Evolutionary conservation across 768 basidiomycete species (phyloP), one percentile per base, ranked within the genome.

Genomic region (Russula griseocarnosa): DNA sequence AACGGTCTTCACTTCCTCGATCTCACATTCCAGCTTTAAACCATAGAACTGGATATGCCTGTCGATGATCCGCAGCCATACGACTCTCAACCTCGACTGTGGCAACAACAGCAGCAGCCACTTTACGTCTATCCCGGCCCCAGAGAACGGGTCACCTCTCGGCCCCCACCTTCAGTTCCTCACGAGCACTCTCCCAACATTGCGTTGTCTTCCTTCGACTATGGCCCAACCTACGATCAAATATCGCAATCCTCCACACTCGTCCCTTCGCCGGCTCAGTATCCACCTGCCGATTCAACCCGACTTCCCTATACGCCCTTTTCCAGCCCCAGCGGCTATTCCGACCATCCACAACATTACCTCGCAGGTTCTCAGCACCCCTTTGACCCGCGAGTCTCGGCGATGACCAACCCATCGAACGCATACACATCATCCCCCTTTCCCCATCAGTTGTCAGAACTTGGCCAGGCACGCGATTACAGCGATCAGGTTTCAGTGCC

Each of bases 161-260:
- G 32, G 20, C 5, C 7, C 38, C 24, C 54, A 34, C 6, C 30
- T 16, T 18, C 53, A 36, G 22, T 8, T 16, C 44, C 54, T 46
- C 59, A 55, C 10, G 49, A 52, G 16, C 54, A 30, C 20, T 13
- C 59, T 22, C 30, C 63, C 40, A 30, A 61, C 28, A 24, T 36
- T 20, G 22, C 28, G 16, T n/a, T 32, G 26, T 58, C 63, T 18
- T 65, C 64, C 26, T 65, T 51, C 60, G 34, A 44, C 24, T 60
- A 55, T 56, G 46, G 47, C 32, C 38, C 64, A 20, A 42, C 60
- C 18, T 65, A 61, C 55, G 36, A 60, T 42, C 60, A 51, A 2
- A 47, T 65, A 20, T 36, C 64, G 22, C 64, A 44, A 14, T 30
- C 64, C 5, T 61, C 64, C 49, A 46, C 64, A 28, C 55, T 61